Evolutionary conservation across 805 yeast species (phyloP), one percentile per base, ranked within the genome.

Genomic region (Candida orba): DNA sequence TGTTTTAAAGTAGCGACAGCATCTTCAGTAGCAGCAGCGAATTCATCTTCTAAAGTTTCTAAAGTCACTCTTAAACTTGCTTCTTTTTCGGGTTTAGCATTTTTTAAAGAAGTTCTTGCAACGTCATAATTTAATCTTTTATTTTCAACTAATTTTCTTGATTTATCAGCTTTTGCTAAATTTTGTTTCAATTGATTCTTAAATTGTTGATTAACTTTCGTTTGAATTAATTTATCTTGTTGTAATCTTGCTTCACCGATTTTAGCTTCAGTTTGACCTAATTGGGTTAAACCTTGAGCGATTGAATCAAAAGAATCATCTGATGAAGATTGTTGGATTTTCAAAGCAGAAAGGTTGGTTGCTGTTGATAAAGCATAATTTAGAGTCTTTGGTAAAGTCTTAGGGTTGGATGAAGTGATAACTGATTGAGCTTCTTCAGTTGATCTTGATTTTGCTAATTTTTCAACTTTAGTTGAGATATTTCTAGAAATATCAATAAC

Each of bases 21-120:
- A 57, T 84, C 93, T 66, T 87, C 95, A 31, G 88, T 88, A 22
- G 90, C 83, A 53, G 84, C 86, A 38, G 93, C 95, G 62, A 87
- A 87, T 57, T 84, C 90, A 57, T 87, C 96, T 67, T 87, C 96
- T 41, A 87, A 79, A 48, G 81, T 76, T 64, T 87, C 95, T 75
- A 87, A 81, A 50, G 79, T 76, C 40, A 81, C 84, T 56, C 90
- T 73, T 47, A 83, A 74, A 40, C 79, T 79, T 15, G 90, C 87
- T 58, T 82, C 83, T 64, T 79, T 79, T 53, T 76, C 81, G 20
- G 84, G 82, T 51, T 59, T 64, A 30, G 79, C 79, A 39, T 63
- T 57, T 54, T 69, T 72, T 44, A 70, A 48, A 31, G 69, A 66
- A 18, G 79, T 64, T 67, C 93, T 75, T 41, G 91, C 84, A 51